Evolutionary conservation across 768 basidiomycete genomes (phyloP), one percentile per base, ranked within the genome.

Genomic region (Lactarius indigo): DNA sequence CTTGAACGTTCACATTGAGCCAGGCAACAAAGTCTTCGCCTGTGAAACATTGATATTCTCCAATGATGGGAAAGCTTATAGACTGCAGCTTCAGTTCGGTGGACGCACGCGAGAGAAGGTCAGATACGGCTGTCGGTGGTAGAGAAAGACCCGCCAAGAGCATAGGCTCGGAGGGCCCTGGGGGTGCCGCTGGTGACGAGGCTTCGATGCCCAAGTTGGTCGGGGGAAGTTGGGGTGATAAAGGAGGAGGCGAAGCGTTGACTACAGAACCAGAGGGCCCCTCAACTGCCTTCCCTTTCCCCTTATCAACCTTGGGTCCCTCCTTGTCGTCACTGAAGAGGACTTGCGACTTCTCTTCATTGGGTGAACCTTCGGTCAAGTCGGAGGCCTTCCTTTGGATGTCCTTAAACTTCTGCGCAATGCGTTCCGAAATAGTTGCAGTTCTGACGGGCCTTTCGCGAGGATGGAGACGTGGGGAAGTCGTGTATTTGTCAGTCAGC

Each of bases 1-100:
- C 91, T 67, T 86, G 84, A 2, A 96, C 87, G 69, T 91, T 88
- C 64, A 83, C 84, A 64, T 87, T 86, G 64, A 97, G 76, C 94
- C 94, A 97, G 5, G 84, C 82, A 10, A 89, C 90, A 69, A 97
- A 89, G 69, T 96, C 94, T 50, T 94, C 93, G 33, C 95, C 95
- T 18, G 86, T 87, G 77, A 96, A 96, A 65, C 90, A 89, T 33
- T 87, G 82, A 69, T 94, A 94, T 79, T 94, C 91, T 56, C 92
- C 92, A 13, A 94, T 73, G 17, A 94, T 78, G 1, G 93, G 88
- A 78, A 94, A 86, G 42, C 88, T 86, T 35, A 94, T 81, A 8
- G 89, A 78, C 39, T 87, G 83, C 35, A 93, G 79, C 20, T 84
- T 85, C n/a, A 94, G 78, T 71, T 92, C 89, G 0, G 79, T 78